Base-by-base conservation (phyloP, 169 alveolate species). In the Plasmodium coatneyi region DNA sequence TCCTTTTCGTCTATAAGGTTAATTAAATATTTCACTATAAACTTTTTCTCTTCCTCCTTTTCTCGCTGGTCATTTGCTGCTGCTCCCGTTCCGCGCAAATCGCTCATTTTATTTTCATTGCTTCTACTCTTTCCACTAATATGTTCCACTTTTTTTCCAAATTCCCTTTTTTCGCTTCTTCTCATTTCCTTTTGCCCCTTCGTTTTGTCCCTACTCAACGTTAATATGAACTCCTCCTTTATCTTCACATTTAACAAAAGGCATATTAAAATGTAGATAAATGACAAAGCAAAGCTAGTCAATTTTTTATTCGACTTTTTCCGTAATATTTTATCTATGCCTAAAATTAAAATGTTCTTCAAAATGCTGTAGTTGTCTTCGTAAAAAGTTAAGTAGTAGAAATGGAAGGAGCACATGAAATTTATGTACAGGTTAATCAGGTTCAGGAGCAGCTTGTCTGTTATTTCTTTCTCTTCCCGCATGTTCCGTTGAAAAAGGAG, bases 361-460 rank as follows among this genome's bases (percentile, higher is more conserved):
- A 86, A 43, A 32, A 86, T 86, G 43, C n/a, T 54, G 70, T 46
- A 86, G 16, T 86, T 86, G 25, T 86, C 82, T 86, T 86, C 93
- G 43, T 86, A 86, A 19, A 74, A 56, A 5, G 86, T 86, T 76
- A 86, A 43, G 70, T 86, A 86, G 71, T 86, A 78, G 41, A 78
- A 86, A 34, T 86, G 41, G 74, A 86, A 52, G 16, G 93, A 86
- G 52, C 93, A 86, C 49, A 78, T 32, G 41, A 86, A 86, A 76
- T 86, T 86, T 86, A 86, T 86, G 32, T 86, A 86, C 39, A 86
- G 43, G 71, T 86, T 86, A 74, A 86, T 86, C 66, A 86, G 36
- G 56, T 86, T 76, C 54, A 86, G 70, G 43, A 86, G 54, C 25
- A 86, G 66, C 28, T 86, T 54, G 80, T 86, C 86, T 34, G 52